phyloP scores from a whole-genome alignment of 2,329 filamentous ascomycete genomes.

The Fusarium sp. region DNA sequence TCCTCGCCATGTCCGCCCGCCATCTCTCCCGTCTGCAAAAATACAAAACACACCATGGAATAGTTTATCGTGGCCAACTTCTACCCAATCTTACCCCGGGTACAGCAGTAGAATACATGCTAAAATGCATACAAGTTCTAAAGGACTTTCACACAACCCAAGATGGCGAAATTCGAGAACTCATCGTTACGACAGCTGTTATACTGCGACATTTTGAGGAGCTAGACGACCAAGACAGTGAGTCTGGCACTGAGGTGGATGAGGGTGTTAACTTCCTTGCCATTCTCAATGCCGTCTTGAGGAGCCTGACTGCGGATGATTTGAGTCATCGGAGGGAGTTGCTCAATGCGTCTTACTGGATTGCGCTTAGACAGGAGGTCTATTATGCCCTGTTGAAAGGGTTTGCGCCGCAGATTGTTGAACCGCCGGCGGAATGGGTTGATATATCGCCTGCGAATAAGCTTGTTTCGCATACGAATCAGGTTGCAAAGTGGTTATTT shows the following conservation, averaged over 20 bases:
- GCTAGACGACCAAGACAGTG: slow-evolving; percentile 27
- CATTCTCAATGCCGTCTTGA: slow-evolving; percentile 31
- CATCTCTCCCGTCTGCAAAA: slow-evolving; percentile 24
- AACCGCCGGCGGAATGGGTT: slow-evolving; percentile 28
- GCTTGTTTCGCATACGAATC: slow-evolving; percentile 33
- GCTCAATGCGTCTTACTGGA: slow-evolving; percentile 35
- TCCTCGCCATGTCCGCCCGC: slow-evolving; percentile 27
- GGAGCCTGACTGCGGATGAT: slow-evolving; percentile 29
- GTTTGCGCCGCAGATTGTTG: slow-evolving; percentile 35
- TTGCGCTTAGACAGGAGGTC: slow-evolving; percentile 35
- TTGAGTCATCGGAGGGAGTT: slow-evolving; percentile 25
- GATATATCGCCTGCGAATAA: slow-evolving; percentile 41
- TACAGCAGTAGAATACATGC: slow-evolving; percentile 39
- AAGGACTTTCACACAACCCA: slow-evolving; percentile 36
- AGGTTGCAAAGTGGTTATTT: slow-evolving; percentile 36
- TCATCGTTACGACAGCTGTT: slow-evolving; percentile 30
- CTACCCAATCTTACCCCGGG: slow-evolving; percentile 14
- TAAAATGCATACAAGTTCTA: slow-evolving; percentile 28
- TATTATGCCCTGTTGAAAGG: slow-evolving; percentile 34
- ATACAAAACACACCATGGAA: slow-evolving; percentile 13
- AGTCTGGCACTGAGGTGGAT: not conserved
- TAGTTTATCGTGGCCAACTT: slow-evolving; percentile 27
- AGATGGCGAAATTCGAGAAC: slow-evolving; percentile 33
- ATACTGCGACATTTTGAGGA: slow-evolving; percentile 39
- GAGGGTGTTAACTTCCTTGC: slow-evolving; percentile 34